Evolutionary conservation across 495 filamentous ascomycete genomes (phyloP).

Genomic region (Letharia columbiana): DNA sequence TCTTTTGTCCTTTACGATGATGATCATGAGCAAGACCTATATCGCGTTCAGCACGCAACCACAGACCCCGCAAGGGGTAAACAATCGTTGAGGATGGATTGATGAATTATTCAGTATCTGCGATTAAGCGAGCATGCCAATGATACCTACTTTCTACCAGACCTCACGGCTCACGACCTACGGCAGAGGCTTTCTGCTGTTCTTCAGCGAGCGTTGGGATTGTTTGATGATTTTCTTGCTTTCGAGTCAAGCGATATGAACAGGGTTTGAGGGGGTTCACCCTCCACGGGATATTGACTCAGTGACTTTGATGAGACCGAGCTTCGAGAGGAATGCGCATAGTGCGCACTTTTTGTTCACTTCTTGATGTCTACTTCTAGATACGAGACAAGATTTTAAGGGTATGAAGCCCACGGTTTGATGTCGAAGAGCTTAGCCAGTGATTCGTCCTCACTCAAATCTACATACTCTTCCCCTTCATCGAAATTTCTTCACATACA

Average conservation of each 20-base stretch:
- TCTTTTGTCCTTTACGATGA: conserved; percentile 17
- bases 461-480: background rate
- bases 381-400: background rate
- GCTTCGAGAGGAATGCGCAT: background rate
- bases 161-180: background rate
- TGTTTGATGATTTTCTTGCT: conserved; percentile 1
- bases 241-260: background rate
- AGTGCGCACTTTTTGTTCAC: background rate
- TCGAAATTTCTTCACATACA: background rate
- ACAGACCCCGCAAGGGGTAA: conserved; percentile 20
- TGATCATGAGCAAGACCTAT: conserved; percentile 12
- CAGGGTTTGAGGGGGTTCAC: background rate
- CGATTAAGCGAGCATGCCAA: conserved; percentile 11
- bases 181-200: background rate
- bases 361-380: background rate
- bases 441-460: background rate
- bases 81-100: background rate
- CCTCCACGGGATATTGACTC: background rate
- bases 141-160: background rate
- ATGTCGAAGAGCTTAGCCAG: background rate
- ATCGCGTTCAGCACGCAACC: conserved; percentile 23
- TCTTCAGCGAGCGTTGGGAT: conserved; percentile 6
- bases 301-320: background rate
- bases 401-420: background rate
- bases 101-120: conserved; percentile 1